Evolutionary conservation across 345 rosid genomes (phyloP).

Genomic region (Leavenworthia alabamica): DNA sequence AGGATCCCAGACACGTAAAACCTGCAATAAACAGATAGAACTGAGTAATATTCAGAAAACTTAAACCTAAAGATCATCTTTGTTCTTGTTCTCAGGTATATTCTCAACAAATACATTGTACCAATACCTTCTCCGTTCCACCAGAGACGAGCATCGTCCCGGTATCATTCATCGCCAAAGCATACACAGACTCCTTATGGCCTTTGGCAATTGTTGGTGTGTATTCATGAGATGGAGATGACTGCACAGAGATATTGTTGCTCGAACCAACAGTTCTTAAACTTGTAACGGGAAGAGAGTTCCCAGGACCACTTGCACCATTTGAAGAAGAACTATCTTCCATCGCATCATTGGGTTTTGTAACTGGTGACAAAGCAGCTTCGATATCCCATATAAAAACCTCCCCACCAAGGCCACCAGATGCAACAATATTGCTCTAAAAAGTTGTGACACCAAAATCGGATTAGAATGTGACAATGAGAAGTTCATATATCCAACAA

Average conservation of each 20-base stretch:
- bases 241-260: conserved; percentile 66
- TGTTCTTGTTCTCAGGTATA: neutral
- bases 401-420: conserved; percentile 99
- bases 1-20: conserved; percentile 99
- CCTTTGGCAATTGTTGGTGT: conserved; percentile 85
- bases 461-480: conserved; percentile 50
- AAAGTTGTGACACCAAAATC: conserved; percentile 59
- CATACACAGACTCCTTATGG: conserved; percentile 99
- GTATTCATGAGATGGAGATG: conserved; percentile 67
- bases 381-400: conserved; percentile 99
- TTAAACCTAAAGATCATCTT: too few species aligned
- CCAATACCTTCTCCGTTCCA: conserved; percentile 95
- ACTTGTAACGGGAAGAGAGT: conserved; percentile 57
- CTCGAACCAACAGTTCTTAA: conserved; percentile 77
- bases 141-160: conserved; percentile 95
- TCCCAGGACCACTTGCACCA: conserved; percentile 56
- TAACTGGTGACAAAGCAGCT: conserved; percentile 70
- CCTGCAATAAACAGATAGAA: conserved; percentile 42
- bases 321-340: conserved; percentile 74
- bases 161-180: conserved; percentile 90
- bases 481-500: neutral
- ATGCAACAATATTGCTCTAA: conserved; percentile 94
- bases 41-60: neutral
- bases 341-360: conserved; percentile 59
- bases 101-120: neutral